Evolutionary conservation across 2,329 filamentous ascomycete species (phyloP).

Genomic region (Alternaria longipes): DNA sequence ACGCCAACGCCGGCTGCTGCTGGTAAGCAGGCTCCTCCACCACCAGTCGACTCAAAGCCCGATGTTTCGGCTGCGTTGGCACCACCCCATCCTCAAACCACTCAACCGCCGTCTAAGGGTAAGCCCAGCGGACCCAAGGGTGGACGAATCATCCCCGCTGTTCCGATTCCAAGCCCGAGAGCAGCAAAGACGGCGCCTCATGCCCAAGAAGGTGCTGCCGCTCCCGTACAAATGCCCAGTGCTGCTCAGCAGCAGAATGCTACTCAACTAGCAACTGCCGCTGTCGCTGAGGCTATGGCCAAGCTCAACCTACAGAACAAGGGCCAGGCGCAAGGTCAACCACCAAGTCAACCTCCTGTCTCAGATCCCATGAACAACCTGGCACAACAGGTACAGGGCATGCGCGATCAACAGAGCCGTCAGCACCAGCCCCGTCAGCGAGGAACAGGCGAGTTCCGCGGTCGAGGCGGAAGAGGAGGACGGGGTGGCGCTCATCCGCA

Average conservation of each 20-base stretch:
- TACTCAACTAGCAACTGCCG: constrained; percentile 77
- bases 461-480: constrained; percentile 58
- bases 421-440: constrained; percentile 59
- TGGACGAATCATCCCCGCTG: constrained; percentile 69
- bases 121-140: constrained; percentile 56
- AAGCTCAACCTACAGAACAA: constrained; percentile 63
- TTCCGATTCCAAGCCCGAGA: constrained; percentile 66
- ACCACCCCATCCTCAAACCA: constrained; percentile 55
- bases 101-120: constrained; percentile 45
- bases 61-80: constrained; percentile 66
- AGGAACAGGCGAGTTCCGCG: constrained; percentile 52
- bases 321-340: constrained; percentile 27
- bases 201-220: constrained; percentile 36
- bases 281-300: constrained; percentile 82
- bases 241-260: constrained; percentile 64
- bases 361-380: constrained; percentile 71
- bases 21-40: constrained; percentile 64
- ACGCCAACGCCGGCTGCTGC: constrained; percentile 53
- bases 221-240: constrained; percentile 37
- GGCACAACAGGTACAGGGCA: constrained; percentile 78
- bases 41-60: constrained; percentile 74
- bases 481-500: constrained; percentile 50
- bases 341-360: constrained; percentile 27
- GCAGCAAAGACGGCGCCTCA: constrained; percentile 50
- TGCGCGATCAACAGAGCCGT: constrained; percentile 71